Base-by-base conservation (phyloP, 345 rosid genomes). In the Isatis tinctoria region DNA sequence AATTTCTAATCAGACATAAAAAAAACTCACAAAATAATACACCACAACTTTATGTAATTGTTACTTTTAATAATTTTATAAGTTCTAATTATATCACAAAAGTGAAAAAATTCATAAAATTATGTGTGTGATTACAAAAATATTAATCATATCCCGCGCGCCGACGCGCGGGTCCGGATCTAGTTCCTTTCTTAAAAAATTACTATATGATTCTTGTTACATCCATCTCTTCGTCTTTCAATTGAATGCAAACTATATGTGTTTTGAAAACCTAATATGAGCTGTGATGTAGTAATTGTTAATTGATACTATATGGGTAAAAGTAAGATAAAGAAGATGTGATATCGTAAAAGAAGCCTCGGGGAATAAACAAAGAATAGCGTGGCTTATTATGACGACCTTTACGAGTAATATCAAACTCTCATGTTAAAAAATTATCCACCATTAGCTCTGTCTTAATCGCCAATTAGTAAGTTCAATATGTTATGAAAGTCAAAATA, bases 271-370 rank as follows among this genome's bases (percentile, higher is more conserved):
- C 41, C 18, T 35, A 35, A 61, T 20, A 53, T 56, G 56, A 74
- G 68, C 73, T 74, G 68, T 66, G 60, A 10, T 44, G 11, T 52
- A 3, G 11, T 52, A 3, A 22, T 54, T 54, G 39, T 64, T 73
- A 22, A 43, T 22, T 52, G 27, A 11, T 27, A 37, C 8, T 28
- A 18, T 6, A 37, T 65, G 40, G 65, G 65, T 74, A 43, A 53
- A 53, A 54, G 64, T 30, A 37, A 36, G 51, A 16, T 43, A 37
- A 33, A 33, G 26, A 51, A 20, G 12, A 63, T 17, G 32, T 60
- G 43, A 9, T 72, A 56, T 10, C 45, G 33, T 74, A 57, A 45
- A 74, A 65, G 72, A 65, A 74, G 72, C 49, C 49, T 56, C 59
- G 22, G 7, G 65, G 65, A 56, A 16, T 74, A 65, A 57, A 74